These are phyloP conservation scores for Suillus lakei DNA, from an alignment of 768 basidiomycete genomes.

Conservation along the genomic window DNA sequence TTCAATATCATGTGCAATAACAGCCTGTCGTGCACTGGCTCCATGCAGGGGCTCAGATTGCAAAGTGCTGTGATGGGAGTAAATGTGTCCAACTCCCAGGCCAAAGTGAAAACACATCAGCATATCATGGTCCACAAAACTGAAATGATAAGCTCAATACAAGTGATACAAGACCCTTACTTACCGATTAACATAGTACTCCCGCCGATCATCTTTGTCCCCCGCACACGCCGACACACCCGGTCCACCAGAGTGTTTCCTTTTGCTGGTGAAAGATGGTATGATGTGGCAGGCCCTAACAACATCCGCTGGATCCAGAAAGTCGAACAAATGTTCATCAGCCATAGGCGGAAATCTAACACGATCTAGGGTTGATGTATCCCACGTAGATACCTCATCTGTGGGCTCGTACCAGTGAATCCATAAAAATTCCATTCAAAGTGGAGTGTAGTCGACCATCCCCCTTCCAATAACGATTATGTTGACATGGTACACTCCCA, in stretches of 20 bases:
- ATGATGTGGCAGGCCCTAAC: constrained; percentile 10
- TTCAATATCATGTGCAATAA: no score
- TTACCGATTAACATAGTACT: constrained; percentile 6
- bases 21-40: no score
- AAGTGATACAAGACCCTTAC: neutral
- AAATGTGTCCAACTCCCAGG: constrained; percentile 6
- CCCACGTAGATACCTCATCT: neutral
- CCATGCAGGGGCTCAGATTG: no score
- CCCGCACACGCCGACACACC: neutral
- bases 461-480: neutral
- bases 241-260: neutral
- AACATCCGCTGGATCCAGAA: neutral
- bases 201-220: neutral
- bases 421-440: constrained; percentile 4
- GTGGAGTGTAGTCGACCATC: neutral
- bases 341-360: neutral
- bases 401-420: neutral
- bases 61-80: no score
- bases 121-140: constrained; percentile 7
- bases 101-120: constrained; percentile 4
- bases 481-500: constrained; percentile 10
- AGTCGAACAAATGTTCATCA: constrained; percentile 1
- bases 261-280: neutral
- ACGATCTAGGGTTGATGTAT: neutral
- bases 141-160: neutral